These are phyloP conservation scores for Lentinula novae-zelandiae DNA, from an alignment of 1,284 basidiomycete species.

Conservation along the genomic window DNA sequence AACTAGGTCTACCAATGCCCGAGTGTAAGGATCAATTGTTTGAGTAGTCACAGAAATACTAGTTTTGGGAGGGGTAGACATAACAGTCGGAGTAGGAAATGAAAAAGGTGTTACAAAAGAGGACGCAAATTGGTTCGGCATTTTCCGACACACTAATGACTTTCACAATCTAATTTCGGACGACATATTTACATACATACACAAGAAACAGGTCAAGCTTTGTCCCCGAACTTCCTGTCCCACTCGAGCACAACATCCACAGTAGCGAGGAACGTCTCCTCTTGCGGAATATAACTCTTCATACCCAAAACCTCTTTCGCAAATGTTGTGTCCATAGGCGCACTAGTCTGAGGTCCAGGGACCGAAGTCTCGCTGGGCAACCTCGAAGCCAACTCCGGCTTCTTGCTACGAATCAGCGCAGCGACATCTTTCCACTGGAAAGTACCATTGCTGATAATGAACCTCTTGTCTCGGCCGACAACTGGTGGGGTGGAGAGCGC, in stretches of 20 bases:
- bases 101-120: too few species aligned
- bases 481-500: neutral
- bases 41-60: too few species aligned
- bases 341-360: slow-evolving; percentile 1
- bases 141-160: too few species aligned
- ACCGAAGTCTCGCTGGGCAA: slow-evolving; percentile 1
- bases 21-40: too few species aligned
- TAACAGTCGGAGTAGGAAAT: too few species aligned
- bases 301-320: slow-evolving; percentile 9
- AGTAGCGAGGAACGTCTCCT: slow-evolving; percentile 6
- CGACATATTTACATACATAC: neutral
- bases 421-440: slow-evolving; percentile 3
- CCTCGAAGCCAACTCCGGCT: slow-evolving; percentile 2
- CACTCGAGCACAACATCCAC: neutral
- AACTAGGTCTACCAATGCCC: too few species aligned
- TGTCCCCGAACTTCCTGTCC: slow-evolving; percentile 1
- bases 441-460: slow-evolving; percentile 2
- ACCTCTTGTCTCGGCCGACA: slow-evolving; percentile 1
- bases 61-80: too few species aligned
- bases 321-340: slow-evolving; percentile 5
- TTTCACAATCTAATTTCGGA: too few species aligned
- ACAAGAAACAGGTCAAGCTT: too few species aligned
- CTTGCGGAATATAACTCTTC: slow-evolving; percentile 4
- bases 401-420: neutral
- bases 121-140: too few species aligned